Conservation (phyloP, 106 monocot species). For the Apostasia shenzhenica region DNA sequence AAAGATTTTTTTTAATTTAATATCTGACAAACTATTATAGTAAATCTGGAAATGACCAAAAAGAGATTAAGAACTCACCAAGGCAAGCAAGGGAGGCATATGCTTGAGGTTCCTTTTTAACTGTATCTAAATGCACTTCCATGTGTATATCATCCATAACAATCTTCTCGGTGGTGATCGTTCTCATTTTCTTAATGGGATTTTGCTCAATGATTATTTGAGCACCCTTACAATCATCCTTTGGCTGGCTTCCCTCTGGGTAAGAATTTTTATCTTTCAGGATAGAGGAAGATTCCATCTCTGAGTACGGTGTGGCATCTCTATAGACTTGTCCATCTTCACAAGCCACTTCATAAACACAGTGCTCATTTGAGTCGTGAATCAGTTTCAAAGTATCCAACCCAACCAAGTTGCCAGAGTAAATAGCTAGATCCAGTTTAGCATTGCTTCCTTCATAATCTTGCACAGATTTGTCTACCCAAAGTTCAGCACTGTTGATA, state of each 20-base stretch:
- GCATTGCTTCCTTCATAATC: conserved; percentile 10
- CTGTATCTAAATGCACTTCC: conserved; percentile 8
- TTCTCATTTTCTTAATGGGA: not conserved
- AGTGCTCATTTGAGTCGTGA: conserved; percentile 10
- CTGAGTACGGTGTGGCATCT: not conserved
- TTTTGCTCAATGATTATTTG: conserved; percentile 1
- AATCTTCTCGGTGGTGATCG: conserved; percentile 15
- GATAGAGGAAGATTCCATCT: not conserved
- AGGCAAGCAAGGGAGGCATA: conserved; percentile 13
- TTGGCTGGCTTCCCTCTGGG: not conserved
- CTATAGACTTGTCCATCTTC: not conserved
- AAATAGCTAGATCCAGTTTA: conserved; percentile 24
- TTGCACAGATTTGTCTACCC: conserved; percentile 11
- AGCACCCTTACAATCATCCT: conserved; percentile 1
- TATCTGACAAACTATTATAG: too few relatives aligned
- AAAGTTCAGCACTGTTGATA: conserved; percentile 1
- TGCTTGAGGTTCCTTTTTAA: conserved; percentile 16
- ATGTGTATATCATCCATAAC: conserved; percentile 29
- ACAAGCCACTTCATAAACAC: conserved; percentile 3
- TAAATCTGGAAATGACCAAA: not conserved
- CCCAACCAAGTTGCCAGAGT: conserved; percentile 16
- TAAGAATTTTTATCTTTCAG: conserved; percentile 4
- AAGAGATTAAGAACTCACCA: conserved; percentile 19
- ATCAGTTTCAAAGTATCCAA: conserved; percentile 11
- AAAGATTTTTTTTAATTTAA: too few relatives aligned